A percentile compares a stretch with the other conserved stretches of the same genome.
These are phyloP conservation scores for Leccinum pellstonianum DNA, from an alignment of 768 basidiomycete genomes.

Conservation along the genomic window DNA sequence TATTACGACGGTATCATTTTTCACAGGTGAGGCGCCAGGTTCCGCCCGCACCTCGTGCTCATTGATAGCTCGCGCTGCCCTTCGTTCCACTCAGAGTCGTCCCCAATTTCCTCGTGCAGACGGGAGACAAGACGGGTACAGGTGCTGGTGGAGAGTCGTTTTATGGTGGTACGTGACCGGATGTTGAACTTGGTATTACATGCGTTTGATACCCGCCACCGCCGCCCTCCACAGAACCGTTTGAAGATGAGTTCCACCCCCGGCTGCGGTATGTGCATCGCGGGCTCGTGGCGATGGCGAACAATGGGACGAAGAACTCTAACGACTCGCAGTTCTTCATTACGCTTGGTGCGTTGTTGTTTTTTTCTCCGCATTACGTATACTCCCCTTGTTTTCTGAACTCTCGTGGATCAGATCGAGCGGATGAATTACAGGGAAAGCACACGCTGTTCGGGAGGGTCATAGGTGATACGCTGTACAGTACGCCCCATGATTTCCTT, in stretches of 20 bases:
- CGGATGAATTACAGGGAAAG: conserved; percentile 91
- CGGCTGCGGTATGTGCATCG: conserved; percentile 87
- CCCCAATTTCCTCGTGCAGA: conserved; percentile 90
- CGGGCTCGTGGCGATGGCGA: conserved; percentile 93
- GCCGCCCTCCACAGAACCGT: conserved; percentile 58
- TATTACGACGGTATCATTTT: conserved; percentile 97
- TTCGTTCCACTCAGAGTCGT: conserved; percentile 62
- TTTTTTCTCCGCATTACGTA: neutral
- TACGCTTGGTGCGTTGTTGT: conserved; percentile 65
- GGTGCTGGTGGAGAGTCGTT: conserved; percentile 94
- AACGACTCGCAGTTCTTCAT: conserved; percentile 97
- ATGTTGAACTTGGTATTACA: neutral
- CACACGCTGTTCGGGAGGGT: conserved; percentile 93
- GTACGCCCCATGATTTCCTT: conserved; percentile 43
- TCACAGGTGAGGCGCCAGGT: conserved; percentile 59
- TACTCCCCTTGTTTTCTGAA: neutral
- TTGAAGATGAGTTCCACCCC: conserved; percentile 93
- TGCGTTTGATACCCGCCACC: neutral
- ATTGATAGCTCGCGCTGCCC: neutral
- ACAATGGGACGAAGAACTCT: conserved; percentile 79
- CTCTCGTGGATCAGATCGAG: conserved; percentile 55
- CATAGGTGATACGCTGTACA: conserved; percentile 86
- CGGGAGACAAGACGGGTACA: conserved; percentile 89
- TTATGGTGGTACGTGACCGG: conserved; percentile 68
- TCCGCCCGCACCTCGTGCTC: neutral